Percentiles rank a stretch among this genome's conserved stretches.
These are phyloP conservation scores for Eimeria maxima DNA, from an alignment of 169 alveolate species.

Conservation along the genomic window DNA sequence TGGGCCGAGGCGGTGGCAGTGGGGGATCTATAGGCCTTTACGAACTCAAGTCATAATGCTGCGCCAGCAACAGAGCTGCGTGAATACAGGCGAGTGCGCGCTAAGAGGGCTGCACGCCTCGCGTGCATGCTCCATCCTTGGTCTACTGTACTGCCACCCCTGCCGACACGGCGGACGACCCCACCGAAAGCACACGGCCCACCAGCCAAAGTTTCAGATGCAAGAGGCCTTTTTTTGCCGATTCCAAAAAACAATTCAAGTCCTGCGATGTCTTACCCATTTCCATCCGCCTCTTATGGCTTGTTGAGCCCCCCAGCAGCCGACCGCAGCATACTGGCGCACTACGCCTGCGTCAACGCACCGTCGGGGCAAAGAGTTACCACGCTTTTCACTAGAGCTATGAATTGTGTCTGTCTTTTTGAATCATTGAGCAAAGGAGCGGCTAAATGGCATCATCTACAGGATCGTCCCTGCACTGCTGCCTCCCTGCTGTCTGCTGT, in stretches of 20 bases:
- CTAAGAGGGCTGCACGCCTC: slow-evolving; percentile 77
- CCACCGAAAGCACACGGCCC: slow-evolving; percentile 45
- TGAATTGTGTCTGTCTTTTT: not conserved
- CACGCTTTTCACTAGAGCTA: not conserved
- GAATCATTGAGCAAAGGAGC: slow-evolving; percentile 10
- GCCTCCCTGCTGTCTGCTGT: slow-evolving; percentile 3
- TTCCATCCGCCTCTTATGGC: not conserved
- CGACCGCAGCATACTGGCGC: not conserved
- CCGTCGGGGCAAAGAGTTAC: not conserved
- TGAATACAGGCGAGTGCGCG: slow-evolving; percentile 40
- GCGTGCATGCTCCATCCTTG: slow-evolving; percentile 72
- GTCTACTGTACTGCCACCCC: slow-evolving; percentile 81
- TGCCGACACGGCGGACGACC: slow-evolving; percentile 76
- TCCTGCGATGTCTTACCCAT: not conserved
- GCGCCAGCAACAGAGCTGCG: slow-evolving; percentile 71
- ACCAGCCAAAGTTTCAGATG: slow-evolving; percentile 2
- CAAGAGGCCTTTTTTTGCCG: not conserved
- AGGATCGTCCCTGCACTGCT: not conserved
- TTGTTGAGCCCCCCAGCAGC: not conserved
- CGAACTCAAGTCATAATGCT: slow-evolving; percentile 46
- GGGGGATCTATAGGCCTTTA: slow-evolving; percentile 74
- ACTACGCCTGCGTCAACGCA: slow-evolving; percentile 25
- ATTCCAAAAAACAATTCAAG: not conserved
- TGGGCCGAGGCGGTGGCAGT: slow-evolving; percentile 71
- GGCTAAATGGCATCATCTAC: not conserved